A percentile compares a stretch with the other conserved stretches of the same genome.
Conservation (phyloP, 2,329 filamentous ascomycete genomes). For the Pezicula carpinea region DNA sequence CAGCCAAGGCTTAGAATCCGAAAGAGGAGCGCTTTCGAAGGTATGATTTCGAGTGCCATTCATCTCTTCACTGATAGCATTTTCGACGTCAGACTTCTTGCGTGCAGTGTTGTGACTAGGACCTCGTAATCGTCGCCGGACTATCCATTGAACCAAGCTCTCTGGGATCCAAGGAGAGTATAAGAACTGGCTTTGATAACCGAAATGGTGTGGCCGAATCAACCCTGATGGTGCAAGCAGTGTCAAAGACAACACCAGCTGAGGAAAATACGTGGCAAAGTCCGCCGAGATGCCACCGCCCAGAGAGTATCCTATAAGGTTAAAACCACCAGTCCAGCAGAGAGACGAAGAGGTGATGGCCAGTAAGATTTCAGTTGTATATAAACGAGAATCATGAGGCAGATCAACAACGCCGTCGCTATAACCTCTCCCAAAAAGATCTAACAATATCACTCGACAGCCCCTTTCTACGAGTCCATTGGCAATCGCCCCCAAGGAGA, state of each 20-base stretch:
- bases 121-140: slow-evolving; percentile 6
- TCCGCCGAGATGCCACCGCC: slow-evolving; percentile 69
- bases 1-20: slow-evolving; percentile 10
- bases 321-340: slow-evolving; percentile 58
- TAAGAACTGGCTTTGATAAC: slow-evolving; percentile 42
- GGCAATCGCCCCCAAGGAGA: slow-evolving; percentile 64
- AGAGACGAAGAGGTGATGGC: slow-evolving; percentile 59
- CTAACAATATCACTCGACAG: slow-evolving; percentile 76
- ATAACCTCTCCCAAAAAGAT: slow-evolving; percentile 74
- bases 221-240: slow-evolving; percentile 78
- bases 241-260: slow-evolving; percentile 64
- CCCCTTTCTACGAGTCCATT: slow-evolving; percentile 59
- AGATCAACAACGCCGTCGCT: slow-evolving; percentile 60
- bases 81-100: not conserved
- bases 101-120: not conserved
- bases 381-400: slow-evolving; percentile 60
- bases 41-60: slow-evolving; percentile 11
- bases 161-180: slow-evolving; percentile 53
- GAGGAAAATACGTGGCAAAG: slow-evolving; percentile 66
- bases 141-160: slow-evolving; percentile 30
- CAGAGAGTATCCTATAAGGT: slow-evolving; percentile 73
- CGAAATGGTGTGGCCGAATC: slow-evolving; percentile 53
- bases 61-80: slow-evolving; percentile 11
- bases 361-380: slow-evolving; percentile 60
- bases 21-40: slow-evolving; percentile 18